Evolutionary conservation across 345 rosid genomes (phyloP).

Genomic region (Isatis tinctoria): DNA sequence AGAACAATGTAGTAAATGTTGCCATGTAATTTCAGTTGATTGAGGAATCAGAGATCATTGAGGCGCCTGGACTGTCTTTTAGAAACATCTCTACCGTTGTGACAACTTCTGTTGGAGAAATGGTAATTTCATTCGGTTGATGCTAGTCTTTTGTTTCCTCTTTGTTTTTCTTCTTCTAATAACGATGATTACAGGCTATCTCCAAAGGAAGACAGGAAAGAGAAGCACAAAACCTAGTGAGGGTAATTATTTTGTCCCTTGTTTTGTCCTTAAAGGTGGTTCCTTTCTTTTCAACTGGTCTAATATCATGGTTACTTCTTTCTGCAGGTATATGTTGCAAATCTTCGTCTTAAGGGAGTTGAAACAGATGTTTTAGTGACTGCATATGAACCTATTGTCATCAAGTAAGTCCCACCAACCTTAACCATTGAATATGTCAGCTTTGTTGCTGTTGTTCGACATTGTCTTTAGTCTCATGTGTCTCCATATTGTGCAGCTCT

Average conservation of each 20-base stretch:
- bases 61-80: slow-evolving; percentile 46
- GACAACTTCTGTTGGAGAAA: slow-evolving; percentile 70
- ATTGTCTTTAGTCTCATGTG: not conserved
- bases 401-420: slow-evolving; percentile 46
- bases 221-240: slow-evolving; percentile 78
- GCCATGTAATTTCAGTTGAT: slow-evolving; percentile 39
- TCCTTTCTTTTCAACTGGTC: no score
- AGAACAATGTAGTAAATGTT: not conserved
- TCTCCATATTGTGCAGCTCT: slow-evolving; percentile 40
- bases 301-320: not conserved
- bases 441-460: not conserved
- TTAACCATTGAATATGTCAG: not conserved
- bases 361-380: slow-evolving; percentile 69
- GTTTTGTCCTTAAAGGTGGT: not conserved
- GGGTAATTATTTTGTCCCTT: slow-evolving; percentile 36
- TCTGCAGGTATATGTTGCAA: slow-evolving; percentile 70
- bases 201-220: slow-evolving; percentile 90
- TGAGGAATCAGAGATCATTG: slow-evolving; percentile 60
- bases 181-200: slow-evolving; percentile 40
- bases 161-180: not conserved
- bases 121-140: slow-evolving; percentile 44
- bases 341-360: slow-evolving; percentile 68
- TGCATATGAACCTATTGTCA: slow-evolving; percentile 28
- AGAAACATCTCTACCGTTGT: slow-evolving; percentile 42
- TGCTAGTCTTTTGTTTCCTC: not conserved